Percentiles rank a stretch among this genome's conserved stretches.
Conservation (phyloP, 257 asterid genomes). For the Solanum paucissectum region DNA sequence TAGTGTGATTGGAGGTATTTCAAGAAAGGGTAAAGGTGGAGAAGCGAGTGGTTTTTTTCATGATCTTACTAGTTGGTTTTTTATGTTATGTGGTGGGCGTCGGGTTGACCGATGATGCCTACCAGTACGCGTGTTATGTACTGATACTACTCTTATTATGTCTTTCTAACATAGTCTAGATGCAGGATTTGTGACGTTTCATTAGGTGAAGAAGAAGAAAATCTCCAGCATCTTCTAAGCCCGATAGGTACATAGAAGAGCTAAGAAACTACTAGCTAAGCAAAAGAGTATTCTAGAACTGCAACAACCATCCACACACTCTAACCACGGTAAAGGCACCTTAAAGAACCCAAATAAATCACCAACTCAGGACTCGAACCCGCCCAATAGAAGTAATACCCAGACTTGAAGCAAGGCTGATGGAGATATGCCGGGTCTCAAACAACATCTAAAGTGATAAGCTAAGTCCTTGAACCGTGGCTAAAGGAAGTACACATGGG, state of each 20-base stretch:
- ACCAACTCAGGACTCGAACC: neutral
- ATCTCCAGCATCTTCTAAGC: neutral
- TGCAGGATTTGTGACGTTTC: no score
- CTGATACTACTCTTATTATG: no score
- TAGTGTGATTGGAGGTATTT: no score
- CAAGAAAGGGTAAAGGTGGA: no score
- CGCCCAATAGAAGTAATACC: neutral
- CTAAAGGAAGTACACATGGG: no score
- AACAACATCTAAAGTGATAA: neutral
- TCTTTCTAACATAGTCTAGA: no score
- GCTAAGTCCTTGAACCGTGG: neutral
- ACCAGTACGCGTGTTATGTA: no score
- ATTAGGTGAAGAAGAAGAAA: no score
- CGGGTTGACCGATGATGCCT: no score
- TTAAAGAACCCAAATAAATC: neutral
- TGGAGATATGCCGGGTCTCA: neutral
- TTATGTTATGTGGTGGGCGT: no score
- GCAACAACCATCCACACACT: neutral
- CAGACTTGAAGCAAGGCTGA: neutral
- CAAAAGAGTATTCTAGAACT: neutral
- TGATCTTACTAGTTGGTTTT: no score
- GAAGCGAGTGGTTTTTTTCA: no score
- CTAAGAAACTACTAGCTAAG: neutral
- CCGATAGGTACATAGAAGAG: neutral
- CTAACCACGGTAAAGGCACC: neutral